A percentile compares a stretch with the other conserved stretches of the same genome.
phyloP scores from a whole-genome alignment of 2,329 filamentous ascomycete genomes.

The Didymosphaeria variabile region DNA sequence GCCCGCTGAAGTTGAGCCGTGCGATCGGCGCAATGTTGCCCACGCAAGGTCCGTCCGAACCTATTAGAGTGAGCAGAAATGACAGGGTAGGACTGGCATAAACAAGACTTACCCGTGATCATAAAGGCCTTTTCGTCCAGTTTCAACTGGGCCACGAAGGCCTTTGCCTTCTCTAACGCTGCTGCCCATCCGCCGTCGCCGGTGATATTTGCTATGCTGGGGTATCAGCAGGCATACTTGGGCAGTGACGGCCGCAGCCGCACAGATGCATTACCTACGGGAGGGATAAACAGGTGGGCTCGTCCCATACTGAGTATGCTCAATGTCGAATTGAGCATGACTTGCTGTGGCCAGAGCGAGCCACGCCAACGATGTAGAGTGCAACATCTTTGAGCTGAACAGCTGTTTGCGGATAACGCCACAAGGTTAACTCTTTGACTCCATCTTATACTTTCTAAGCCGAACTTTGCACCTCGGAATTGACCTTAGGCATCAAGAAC shows the following conservation, averaged over 20 bases:
- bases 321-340: slow-evolving; percentile 31
- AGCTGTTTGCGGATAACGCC: not conserved
- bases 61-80: slow-evolving; percentile 15
- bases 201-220: slow-evolving; percentile 34
- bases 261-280: slow-evolving; percentile 23
- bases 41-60: slow-evolving; percentile 39
- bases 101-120: slow-evolving; percentile 35
- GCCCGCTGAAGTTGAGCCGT: slow-evolving; percentile 50
- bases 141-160: slow-evolving; percentile 41
- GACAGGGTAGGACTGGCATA: not conserved
- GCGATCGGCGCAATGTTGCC: slow-evolving; percentile 50
- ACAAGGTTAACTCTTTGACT: not conserved
- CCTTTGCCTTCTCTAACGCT: slow-evolving; percentile 43
- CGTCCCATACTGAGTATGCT: slow-evolving; percentile 36
- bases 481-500: not conserved
- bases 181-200: slow-evolving; percentile 44
- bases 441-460: not conserved
- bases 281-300: slow-evolving; percentile 42
- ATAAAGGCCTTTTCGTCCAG: slow-evolving; percentile 46
- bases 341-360: slow-evolving; percentile 18
- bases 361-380: slow-evolving; percentile 13
- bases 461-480: not conserved
- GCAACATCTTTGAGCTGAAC: slow-evolving; percentile 12
- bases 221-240: not conserved
- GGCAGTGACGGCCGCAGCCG: not conserved